phyloP scores from a whole-genome alignment of 148 eudicot species.

The Salicornia ramosissima region DNA sequence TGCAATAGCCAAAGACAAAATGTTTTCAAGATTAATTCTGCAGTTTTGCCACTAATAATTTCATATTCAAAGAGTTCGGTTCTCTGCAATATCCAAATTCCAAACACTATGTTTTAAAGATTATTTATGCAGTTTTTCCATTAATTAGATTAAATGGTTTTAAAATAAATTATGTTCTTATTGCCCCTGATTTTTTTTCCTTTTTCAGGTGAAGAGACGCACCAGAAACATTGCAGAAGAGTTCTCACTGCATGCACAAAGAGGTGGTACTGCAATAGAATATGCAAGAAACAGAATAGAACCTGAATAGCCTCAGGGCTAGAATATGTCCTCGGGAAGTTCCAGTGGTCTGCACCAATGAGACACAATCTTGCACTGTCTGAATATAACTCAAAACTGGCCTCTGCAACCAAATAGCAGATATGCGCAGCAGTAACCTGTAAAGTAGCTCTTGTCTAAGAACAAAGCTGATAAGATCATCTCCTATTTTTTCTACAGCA shows the following conservation, averaged over 20 bases:
- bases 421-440: constrained; percentile 94
- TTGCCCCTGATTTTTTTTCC: too few relatives aligned
- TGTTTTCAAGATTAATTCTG: constrained; percentile 1
- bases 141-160: too few relatives aligned
- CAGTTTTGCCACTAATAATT: too few relatives aligned
- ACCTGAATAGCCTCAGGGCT: constrained; percentile 99
- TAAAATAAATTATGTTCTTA: too few relatives aligned
- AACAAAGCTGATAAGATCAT: constrained; percentile 10
- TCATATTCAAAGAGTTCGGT: too few relatives aligned
- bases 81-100: too few relatives aligned
- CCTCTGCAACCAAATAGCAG: constrained; percentile 94
- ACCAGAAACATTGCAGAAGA: constrained; percentile 4
- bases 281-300: constrained; percentile 4
- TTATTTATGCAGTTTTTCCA: too few relatives aligned
- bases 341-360: constrained; percentile 94
- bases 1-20: constrained; percentile 28
- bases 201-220: too few relatives aligned
- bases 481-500: neutral
- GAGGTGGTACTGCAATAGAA: neutral
- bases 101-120: too few relatives aligned
- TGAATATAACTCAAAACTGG: constrained; percentile 77
- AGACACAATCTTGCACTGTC: constrained; percentile 91
- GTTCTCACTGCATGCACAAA: neutral
- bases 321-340: constrained; percentile 84
- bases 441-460: constrained; percentile 19